Evolutionary conservation across 2,329 filamentous ascomycete species (phyloP).

Genomic region (Colletotrichum sp.): DNA sequence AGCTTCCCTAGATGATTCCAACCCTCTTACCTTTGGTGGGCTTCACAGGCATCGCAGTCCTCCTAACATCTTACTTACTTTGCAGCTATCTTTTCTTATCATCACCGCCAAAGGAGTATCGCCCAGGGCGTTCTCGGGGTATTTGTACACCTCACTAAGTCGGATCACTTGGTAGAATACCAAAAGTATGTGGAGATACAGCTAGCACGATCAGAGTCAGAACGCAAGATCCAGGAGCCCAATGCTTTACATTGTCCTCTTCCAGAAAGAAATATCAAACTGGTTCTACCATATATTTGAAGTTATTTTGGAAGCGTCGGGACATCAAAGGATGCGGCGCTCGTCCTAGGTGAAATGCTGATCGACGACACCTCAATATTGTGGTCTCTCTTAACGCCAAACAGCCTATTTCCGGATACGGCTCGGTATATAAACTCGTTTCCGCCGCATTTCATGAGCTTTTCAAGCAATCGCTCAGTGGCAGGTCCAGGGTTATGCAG

Average conservation of each 20-base stretch:
- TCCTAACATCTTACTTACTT: no score
- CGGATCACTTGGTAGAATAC: background rate
- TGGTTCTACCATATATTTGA: background rate
- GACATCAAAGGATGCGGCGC: background rate
- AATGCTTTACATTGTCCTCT: background rate
- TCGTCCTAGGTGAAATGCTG: background rate
- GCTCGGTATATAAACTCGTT: background rate
- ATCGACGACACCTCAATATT: background rate
- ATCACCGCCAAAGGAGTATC: no score
- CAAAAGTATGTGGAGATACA: background rate
- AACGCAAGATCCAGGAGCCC: background rate
- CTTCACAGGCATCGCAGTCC: no score
- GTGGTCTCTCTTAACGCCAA: background rate
- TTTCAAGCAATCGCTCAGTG: accelerated
- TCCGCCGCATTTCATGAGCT: accelerated
- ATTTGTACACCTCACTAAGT: no score
- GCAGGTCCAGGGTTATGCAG: accelerated
- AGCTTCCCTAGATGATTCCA: no score
- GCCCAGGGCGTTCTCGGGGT: no score
- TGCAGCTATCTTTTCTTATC: no score
- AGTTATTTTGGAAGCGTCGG: background rate
- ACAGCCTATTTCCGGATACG: background rate
- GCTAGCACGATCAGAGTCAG: background rate
- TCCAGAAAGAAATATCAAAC: accelerated
- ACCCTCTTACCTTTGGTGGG: no score